Percentiles rank a stretch among this genome's conserved stretches.
phyloP scores from a whole-genome alignment of 805 yeast species.

The Wickerhamomyces bisporus region DNA sequence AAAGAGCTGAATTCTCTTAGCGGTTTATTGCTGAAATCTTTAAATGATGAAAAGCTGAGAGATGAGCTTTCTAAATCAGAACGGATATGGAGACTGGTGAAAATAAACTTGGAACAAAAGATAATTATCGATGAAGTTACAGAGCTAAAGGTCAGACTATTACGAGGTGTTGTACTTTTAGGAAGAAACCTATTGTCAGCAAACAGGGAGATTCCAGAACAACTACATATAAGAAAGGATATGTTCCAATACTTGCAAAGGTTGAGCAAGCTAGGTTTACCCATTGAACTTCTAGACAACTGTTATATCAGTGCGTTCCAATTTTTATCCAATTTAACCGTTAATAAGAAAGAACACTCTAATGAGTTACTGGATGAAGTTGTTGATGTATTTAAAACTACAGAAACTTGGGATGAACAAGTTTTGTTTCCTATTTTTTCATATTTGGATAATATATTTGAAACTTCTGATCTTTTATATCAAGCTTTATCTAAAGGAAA shows the following conservation, averaged over 20 bases:
- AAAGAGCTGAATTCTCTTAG: constrained; percentile 3
- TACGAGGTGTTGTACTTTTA: constrained; percentile 45
- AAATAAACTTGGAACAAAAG: constrained; percentile 7
- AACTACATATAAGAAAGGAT: constrained; percentile 6
- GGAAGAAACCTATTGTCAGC: constrained; percentile 40
- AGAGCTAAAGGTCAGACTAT: constrained; percentile 26
- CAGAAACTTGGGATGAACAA: constrained; percentile 3
- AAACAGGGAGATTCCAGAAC: constrained; percentile 26
- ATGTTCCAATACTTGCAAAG: constrained; percentile 1
- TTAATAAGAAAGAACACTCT: constrained; percentile 6
- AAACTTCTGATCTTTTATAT: constrained; percentile 12
- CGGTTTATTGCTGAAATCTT: constrained; percentile 5
- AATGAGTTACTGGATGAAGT: constrained; percentile 7
- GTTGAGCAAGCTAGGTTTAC: not conserved
- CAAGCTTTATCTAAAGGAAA: constrained; percentile 17
- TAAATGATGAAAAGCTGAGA: constrained; percentile 23
- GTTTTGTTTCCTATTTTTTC: constrained; percentile 8
- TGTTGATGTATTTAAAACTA: constrained; percentile 3
- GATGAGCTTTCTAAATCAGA: constrained; percentile 20
- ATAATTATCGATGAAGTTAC: constrained; percentile 1
- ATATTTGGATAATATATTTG: constrained; percentile 12
- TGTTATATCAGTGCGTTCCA: constrained; percentile 8
- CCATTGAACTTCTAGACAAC: not conserved
- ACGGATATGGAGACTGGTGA: constrained; percentile 24
- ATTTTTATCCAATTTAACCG: constrained; percentile 15